Base-by-base conservation (phyloP, 2,329 filamentous ascomycete species). In the Stemphylium lycopersici region DNA sequence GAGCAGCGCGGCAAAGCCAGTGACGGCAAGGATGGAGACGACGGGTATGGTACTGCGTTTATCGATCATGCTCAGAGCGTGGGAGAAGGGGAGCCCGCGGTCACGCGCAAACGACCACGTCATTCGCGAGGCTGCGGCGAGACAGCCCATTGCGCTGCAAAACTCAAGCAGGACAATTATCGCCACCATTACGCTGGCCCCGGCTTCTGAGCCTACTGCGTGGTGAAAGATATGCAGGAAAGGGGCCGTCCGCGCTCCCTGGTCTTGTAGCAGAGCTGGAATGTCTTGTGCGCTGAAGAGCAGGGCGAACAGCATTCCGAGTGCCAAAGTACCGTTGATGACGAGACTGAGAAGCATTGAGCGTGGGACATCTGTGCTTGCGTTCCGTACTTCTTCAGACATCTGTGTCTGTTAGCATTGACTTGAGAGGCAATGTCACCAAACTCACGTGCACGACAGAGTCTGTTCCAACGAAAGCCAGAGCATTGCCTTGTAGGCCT, bases 151-250 rank as follows among this genome's bases (percentile, higher is more conserved):
- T 1, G 73, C 75, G 32, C 75, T 76, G 45, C 74, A 75, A 60
- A 79, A 76, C 26, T 76, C 73, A 2, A 78, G 63, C 1, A 72
- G 62, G 16, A 77, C 68, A 52, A 78, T 73, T 39, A 78, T 73
- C 42, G 77, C 73, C 0, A 78, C 76, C 74, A 85, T 81, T 24
- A 80, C 74, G 11, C 78, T 81, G 4, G 81, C 79, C 3, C 79
- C 79, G 7, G 57, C 59, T 13, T 52, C 58, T 1, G 72, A 75
- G 2, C 67, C 66, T 3, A 73, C 71, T 12, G 71, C 65, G 22
- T 60, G 46, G 4, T 55, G 48, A 55, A 86, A 83, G 33, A 83
- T 79, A 33, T 82, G 76, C 48, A 86, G 81, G 52, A 84, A 83
- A 0, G 83, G 61, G 8, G 67, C 61, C n/a, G 63, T 65, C 11